Evolutionary conservation across 2,329 filamentous ascomycete species (phyloP), one percentile per base, ranked within the genome.

Genomic region (Fulvia fulva): DNA sequence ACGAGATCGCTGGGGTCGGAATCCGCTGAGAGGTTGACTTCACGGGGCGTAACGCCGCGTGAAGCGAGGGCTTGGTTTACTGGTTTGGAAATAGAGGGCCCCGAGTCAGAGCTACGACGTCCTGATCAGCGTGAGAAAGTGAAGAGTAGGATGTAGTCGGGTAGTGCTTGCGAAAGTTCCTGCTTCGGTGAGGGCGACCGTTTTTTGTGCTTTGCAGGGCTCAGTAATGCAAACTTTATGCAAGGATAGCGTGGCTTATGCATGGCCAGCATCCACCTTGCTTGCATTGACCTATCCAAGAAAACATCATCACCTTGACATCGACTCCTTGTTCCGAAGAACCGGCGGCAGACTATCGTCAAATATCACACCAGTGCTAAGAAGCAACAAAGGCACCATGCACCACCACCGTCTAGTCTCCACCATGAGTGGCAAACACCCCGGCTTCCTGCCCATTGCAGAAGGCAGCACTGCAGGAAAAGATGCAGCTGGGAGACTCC

Each of bases 41-140:
- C 62, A 21, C 76, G 73, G 53, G 82, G 68, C 19, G 75, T 68
- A 21, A 83, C 68, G 2, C 80, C 79, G 7, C 70, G 73, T 2
- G 73, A 68, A 61, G 71, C 63, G 21, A 84, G 70, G 0, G 67
- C 68, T 2, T 70, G 54, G 37, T 77, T 74, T 16, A 74, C 73
- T 2, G 78, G 75, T 54, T 81, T 84, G 14, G 53, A 43, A 6
- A 67, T 25, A 1, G 81, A 83, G 3, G 72, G 8, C 76, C 74
- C 19, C 81, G 77, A 7, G 77, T 71, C 12, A 84, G 71, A 21
- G 76, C 76, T n/a, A 74, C 74, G 5, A 83, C 73, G 14, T 81
- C 74, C 81, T 81, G 51, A 46, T 8, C 16, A 23, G 22, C 12
- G 5, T 52, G 12, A 25, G 43, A 3, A 16, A 37, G 19, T 54